Percentiles rank a stretch among this genome's conserved stretches.
Evolutionary conservation across 2,329 filamentous ascomycete species (phyloP).

Genomic region (Parastagonospora avenae): DNA sequence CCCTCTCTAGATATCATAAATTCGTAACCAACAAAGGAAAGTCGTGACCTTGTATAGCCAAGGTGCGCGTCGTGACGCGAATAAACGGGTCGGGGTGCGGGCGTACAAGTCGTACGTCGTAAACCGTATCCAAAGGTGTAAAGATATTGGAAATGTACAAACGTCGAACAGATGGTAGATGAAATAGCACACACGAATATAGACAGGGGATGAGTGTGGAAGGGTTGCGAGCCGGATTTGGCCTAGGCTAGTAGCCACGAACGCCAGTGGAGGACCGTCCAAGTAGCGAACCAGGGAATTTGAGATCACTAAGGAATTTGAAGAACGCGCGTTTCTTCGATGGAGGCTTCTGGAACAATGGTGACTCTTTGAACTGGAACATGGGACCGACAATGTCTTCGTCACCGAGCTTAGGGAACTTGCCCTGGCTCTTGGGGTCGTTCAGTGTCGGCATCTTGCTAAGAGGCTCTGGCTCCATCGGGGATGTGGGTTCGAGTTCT

Average conservation of each 20-base stretch:
- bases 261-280: conserved; percentile 35
- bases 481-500: conserved; percentile 45
- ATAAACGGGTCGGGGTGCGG: conserved; percentile 29
- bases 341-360: conserved; percentile 45
- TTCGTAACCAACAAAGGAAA: conserved; percentile 39
- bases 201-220: conserved; percentile 24
- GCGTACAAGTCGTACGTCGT: conserved; percentile 49
- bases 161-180: conserved; percentile 2
- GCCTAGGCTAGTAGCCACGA: conserved; percentile 28
- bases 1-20: conserved; percentile 35
- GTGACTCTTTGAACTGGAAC: conserved; percentile 57
- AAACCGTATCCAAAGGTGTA: conserved; percentile 31
- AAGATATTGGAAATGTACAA: conserved; percentile 38
- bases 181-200: conserved; percentile 37
- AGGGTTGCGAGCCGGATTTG: conserved; percentile 4
- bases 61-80: conserved; percentile 33
- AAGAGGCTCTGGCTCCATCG: conserved; percentile 59
- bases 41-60: conserved; percentile 3
- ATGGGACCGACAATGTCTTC: conserved; percentile 94
- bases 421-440: conserved; percentile 70
- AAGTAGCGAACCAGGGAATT: conserved; percentile 41
- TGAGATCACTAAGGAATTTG: conserved; percentile 46
- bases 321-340: conserved; percentile 46
- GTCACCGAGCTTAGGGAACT: conserved; percentile 87
- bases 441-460: conserved; percentile 71